Base-by-base conservation (phyloP, 306 rosid species). In the Vicia villosa region DNA sequence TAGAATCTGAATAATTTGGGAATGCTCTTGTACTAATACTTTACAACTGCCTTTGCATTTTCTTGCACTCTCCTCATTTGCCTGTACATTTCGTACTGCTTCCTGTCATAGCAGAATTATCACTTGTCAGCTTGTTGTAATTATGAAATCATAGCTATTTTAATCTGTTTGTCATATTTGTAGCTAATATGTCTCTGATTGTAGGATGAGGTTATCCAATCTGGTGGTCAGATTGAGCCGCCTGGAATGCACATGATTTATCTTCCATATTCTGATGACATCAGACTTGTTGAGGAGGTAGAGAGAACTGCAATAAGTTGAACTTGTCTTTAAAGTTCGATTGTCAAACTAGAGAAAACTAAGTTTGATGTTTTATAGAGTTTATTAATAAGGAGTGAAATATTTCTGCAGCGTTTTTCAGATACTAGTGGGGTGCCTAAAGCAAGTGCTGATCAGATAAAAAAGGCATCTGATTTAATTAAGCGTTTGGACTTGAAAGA, bases 191-290 rank as follows among this genome's bases (percentile, higher is more conserved):
- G 21, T 43, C 50, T 45, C 10, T 60, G 43, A 28, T 67, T 80
- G 69, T 76, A 93, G 98, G 96, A 93, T 0, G 98, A 93, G 81
- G 78, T 93, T 51, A 60, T 79, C 69, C 79, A 74, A 60, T 81
- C 83, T 52, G 93, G 90, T 64, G 81, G 89, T 82, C 97, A 93
- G 86, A 74, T 93, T 64, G 97, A 88, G 80, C 98, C 98, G 0
- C 98, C 98, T 8, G 98, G 98, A 83, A 85, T 93, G 97, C 88
- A 88, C 77, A 87, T 93, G 96, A 74, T 93, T 69, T 86, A 85
- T 88, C 96, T 93, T 72, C 97, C 98, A 55, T 93, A 86, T 79
- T 82, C 88, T 61, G 98, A 90, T 77, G 98, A 93, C 80, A 90
- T 93, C 74, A 81, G 98, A 80, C 86, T 72, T 79, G 79, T 83